Percentiles rank a stretch among this genome's conserved stretches.
Evolutionary conservation across 306 rosid species (phyloP).

Genomic region (Trifolium pratense): DNA sequence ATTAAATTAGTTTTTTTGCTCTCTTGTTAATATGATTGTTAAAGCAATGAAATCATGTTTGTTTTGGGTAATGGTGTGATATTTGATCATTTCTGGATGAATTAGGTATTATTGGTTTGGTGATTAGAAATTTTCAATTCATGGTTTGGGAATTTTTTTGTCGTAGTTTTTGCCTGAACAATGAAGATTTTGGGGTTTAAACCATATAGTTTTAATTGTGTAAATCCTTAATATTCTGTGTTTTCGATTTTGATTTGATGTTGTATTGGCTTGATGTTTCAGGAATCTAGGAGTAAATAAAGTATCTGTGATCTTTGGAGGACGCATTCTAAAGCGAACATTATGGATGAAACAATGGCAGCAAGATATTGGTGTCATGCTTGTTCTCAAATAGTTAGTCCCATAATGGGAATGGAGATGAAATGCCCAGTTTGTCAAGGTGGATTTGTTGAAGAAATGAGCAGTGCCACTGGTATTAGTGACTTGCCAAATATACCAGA

Average conservation of each 20-base stretch:
- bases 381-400: constrained; percentile 66
- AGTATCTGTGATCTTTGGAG: constrained; percentile 11
- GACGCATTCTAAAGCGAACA: not conserved
- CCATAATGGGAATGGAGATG: constrained; percentile 60
- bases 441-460: constrained; percentile 71
- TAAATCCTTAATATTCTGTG: not conserved
- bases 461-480: not conserved
- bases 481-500: constrained; percentile 43
- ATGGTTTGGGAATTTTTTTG: not conserved
- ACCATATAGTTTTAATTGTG: not conserved
- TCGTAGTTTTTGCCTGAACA: not conserved
- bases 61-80: not conserved
- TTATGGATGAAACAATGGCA: constrained; percentile 64
- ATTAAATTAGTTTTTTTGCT: not conserved
- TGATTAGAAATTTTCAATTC: not conserved
- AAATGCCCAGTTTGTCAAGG: constrained; percentile 71
- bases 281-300: constrained; percentile 16
- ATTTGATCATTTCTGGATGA: not conserved
- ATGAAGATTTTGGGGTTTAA: not conserved
- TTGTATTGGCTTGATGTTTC: constrained; percentile 35
- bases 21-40: constrained; percentile 9
- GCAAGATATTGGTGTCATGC: constrained; percentile 72
- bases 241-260: constrained; percentile 21
- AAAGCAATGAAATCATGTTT: not conserved
- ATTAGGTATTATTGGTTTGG: not conserved